These are phyloP conservation scores for Parascedosporium putredinis DNA, from an alignment of 2,329 filamentous ascomycete species.

Conservation along the genomic window DNA sequence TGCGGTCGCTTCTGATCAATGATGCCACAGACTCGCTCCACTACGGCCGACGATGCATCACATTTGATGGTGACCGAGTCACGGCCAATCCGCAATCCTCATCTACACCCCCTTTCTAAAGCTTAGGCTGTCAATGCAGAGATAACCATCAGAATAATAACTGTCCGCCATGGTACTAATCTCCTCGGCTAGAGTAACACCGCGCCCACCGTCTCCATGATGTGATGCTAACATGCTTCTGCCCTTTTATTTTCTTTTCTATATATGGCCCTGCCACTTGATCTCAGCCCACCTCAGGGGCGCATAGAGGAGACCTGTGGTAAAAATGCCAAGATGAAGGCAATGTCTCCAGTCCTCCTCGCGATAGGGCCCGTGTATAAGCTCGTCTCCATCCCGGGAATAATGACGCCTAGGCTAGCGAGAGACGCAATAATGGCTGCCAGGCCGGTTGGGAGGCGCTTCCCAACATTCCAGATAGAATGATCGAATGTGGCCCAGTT, in stretches of 20 bases:
- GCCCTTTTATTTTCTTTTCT: slow-evolving; percentile 10
- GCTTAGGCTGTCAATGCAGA: not conserved
- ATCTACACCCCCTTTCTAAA: too few relatives aligned
- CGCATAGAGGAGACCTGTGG: slow-evolving; percentile 29
- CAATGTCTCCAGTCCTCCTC: slow-evolving; percentile 30
- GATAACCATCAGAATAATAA: not conserved
- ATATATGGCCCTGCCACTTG: slow-evolving; percentile 19
- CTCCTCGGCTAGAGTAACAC: slow-evolving; percentile 1
- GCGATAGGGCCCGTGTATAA: slow-evolving; percentile 35
- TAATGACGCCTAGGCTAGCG: slow-evolving; percentile 29
- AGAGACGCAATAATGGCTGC: slow-evolving; percentile 32
- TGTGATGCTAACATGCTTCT: not conserved
- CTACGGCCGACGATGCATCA: too few relatives aligned
- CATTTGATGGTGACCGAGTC: too few relatives aligned
- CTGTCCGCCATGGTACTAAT: not conserved
- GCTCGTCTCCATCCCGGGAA: slow-evolving; percentile 31
- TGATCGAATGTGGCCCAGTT: slow-evolving; percentile 30
- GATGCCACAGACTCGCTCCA: too few relatives aligned
- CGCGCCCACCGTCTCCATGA: not conserved
- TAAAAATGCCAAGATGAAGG: slow-evolving; percentile 33
- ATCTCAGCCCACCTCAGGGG: slow-evolving; percentile 28
- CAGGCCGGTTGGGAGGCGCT: slow-evolving; percentile 29
- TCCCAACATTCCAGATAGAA: slow-evolving; percentile 31
- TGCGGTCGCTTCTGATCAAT: slow-evolving; percentile 51
- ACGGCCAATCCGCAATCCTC: too few relatives aligned